Evolutionary conservation across 2,329 filamentous ascomycete species (phyloP), one percentile per base, ranked within the genome.

Genomic region (Neoascochyta sp.): DNA sequence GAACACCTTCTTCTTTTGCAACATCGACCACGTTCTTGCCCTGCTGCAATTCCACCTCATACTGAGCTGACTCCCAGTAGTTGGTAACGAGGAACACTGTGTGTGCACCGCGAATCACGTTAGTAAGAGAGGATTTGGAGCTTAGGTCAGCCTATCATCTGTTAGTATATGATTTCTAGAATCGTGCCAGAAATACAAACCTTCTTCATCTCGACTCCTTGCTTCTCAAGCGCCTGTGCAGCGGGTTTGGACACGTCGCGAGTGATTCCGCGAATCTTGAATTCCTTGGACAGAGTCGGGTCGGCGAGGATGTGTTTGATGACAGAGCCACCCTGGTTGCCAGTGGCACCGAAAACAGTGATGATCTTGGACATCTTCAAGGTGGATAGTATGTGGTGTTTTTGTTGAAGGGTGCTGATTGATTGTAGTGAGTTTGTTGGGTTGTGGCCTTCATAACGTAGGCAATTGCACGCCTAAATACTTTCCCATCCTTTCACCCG

Each of bases 291-390:
- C 11, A 76, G 62, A 3, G 51, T 46, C 1, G 65, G 44, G 41
- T 74, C 65, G 19, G 60, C 59, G 7, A 74, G 61, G 8, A 76
- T 57, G 15, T 60, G 51, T 26, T 65, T 51, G 32, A 75, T 57
- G 7, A 75, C 60, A 7, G 69, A 70, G 8, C 68, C 58, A 11
- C 73, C 73, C 49, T 76, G 73, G 19, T 70, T 63, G 36, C 73
- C 71, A 0, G 73, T 76, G 13, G 71, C 71, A 7, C 73, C 72
- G 28, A 75, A 72, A 14, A 76, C 61, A 17, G 45, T 52, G 21
- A 56, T 41, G 27, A 50, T 35, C 19, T 54, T 54, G 7, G 47
- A 50, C 51, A 53, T 52, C 19, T 21, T 21, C 8, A n/a, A 8
- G n/a, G n/a, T n/a, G n/a, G n/a, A n/a, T n/a, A n/a, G n/a, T n/a